These are phyloP conservation scores for Luffa aegyptiaca DNA, from an alignment of 306 rosid species.

Conservation along the genomic window DNA sequence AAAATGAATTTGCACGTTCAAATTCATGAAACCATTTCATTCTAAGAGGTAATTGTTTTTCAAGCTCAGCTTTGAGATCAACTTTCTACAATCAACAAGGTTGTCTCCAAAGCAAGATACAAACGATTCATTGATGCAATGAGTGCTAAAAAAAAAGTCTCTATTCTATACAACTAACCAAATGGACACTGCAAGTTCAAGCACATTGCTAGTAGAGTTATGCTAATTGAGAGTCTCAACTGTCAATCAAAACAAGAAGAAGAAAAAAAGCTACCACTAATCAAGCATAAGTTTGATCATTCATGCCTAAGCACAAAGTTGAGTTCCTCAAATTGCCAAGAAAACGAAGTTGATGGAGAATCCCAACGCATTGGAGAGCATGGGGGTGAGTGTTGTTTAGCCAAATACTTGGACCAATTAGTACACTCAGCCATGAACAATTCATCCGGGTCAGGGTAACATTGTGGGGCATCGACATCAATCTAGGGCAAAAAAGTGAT, in stretches of 20 bases:
- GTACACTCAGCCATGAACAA: not conserved
- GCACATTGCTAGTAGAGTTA: not conserved
- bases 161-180: not conserved
- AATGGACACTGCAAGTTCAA: not conserved
- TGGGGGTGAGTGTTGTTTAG: not conserved
- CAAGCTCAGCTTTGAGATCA: not conserved
- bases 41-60: too few relatives aligned
- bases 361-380: not conserved
- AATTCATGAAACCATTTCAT: too few relatives aligned
- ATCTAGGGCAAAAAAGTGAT: not conserved
- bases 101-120: not conserved
- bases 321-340: not conserved
- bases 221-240: not conserved
- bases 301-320: slow-evolving; percentile 4
- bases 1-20: too few relatives aligned
- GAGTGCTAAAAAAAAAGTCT: too few relatives aligned
- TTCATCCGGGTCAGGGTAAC: slow-evolving; percentile 6
- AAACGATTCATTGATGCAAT: too few relatives aligned
- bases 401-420: not conserved
- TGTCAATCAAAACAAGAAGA: not conserved
- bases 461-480: not conserved
- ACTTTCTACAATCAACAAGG: not conserved
- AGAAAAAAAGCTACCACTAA: not conserved
- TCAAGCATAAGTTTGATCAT: not conserved
- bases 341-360: not conserved